These are phyloP conservation scores for Diaporthe sp. DNA, from an alignment of 2,329 filamentous ascomycete genomes.

Conservation along the genomic window DNA sequence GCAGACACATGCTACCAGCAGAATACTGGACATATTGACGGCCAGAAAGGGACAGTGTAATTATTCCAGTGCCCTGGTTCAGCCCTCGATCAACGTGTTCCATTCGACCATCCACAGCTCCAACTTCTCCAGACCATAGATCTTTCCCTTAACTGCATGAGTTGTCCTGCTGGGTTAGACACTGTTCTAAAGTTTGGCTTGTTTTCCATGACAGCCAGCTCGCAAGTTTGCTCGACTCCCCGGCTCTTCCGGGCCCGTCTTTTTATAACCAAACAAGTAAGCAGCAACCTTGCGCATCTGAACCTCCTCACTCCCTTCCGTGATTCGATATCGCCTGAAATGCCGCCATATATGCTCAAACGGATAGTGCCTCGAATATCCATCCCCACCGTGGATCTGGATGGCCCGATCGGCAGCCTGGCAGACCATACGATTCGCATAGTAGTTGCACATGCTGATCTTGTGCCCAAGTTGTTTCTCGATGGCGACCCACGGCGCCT, in stretches of 20 bases:
- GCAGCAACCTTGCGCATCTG: not conserved
- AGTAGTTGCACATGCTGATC: not conserved
- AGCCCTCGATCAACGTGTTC: too few species aligned
- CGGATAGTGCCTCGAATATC: not conserved
- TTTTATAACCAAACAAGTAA: not conserved
- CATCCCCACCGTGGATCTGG: not conserved
- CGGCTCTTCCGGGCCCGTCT: not conserved
- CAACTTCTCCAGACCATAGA: too few species aligned
- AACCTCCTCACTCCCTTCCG: not conserved
- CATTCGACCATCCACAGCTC: too few species aligned
- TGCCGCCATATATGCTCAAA: constrained; percentile 1
- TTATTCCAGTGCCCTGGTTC: too few species aligned
- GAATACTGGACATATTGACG: too few species aligned
- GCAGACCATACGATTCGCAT: constrained; percentile 1
- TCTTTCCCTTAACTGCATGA: too few species aligned
- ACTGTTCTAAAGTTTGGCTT: not conserved
- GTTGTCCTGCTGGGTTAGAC: too few species aligned
- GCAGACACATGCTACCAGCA: too few species aligned
- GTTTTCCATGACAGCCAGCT: not conserved
- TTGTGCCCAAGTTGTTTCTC: constrained; percentile 2
- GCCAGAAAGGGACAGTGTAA: too few species aligned
- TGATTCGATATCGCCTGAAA: not conserved
- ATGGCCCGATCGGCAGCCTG: not conserved
- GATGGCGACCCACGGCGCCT: not conserved
- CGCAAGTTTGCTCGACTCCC: not conserved